phyloP scores from a whole-genome alignment of 495 filamentous ascomycete species.

The Penicillium parvum region DNA sequence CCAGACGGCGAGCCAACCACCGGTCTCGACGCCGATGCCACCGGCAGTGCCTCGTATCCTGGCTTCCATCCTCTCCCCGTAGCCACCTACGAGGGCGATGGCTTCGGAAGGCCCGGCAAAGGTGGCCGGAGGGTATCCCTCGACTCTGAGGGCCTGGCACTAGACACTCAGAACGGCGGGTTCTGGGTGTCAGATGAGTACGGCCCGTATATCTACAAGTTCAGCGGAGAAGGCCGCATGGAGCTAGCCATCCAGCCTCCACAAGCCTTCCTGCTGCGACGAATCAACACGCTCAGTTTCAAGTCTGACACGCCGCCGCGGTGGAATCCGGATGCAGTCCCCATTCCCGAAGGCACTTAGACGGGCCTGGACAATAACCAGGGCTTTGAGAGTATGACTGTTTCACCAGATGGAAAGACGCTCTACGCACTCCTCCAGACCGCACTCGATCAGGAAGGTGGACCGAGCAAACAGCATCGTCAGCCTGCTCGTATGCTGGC shows the following conservation, averaged over 20 bases:
- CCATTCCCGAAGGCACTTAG: conserved; percentile 52
- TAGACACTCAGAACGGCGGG: conserved; percentile 51
- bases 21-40: conserved; percentile 63
- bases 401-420: conserved; percentile 57
- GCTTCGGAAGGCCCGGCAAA: conserved; percentile 59
- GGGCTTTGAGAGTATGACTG: conserved; percentile 70
- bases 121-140: conserved; percentile 61
- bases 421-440: conserved; percentile 68
- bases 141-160: conserved; percentile 68
- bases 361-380: conserved; percentile 73
- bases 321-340: conserved; percentile 44
- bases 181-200: conserved; percentile 84
- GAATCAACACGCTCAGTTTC: conserved; percentile 59
- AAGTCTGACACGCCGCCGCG: conserved; percentile 57
- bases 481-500: conserved; percentile 57
- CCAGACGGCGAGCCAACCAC: conserved; percentile 66
- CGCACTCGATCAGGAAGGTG: conserved; percentile 63
- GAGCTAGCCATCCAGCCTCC: conserved; percentile 62
- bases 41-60: conserved; percentile 47
- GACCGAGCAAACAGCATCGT: conserved; percentile 48
- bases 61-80: conserved; percentile 64
- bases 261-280: conserved; percentile 60
- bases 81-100: conserved; percentile 65
- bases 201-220: conserved; percentile 71
- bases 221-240: conserved; percentile 57